Evolutionary conservation across 805 yeast species (phyloP).

Genomic region (Myxozyma udenii): DNA sequence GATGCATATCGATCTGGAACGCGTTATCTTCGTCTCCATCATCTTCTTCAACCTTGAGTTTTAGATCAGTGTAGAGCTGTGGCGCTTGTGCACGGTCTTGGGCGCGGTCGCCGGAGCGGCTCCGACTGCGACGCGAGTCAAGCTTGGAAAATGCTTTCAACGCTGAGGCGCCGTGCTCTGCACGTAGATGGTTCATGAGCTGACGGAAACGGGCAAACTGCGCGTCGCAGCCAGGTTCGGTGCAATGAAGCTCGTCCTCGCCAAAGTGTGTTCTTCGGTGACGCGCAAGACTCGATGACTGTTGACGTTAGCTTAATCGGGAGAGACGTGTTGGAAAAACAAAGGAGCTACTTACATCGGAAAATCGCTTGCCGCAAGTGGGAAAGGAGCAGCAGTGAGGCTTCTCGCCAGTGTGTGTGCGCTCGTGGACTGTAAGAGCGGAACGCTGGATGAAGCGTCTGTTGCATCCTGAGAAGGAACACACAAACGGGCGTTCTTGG

Average conservation of each 20-base stretch:
- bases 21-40: not conserved
- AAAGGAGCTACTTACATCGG: constrained; percentile 42
- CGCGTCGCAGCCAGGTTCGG: constrained; percentile 2
- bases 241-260: constrained; percentile 7
- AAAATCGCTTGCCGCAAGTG: constrained; percentile 76
- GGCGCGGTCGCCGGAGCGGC: not conserved
- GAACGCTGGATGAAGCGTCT: constrained; percentile 83
- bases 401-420: constrained; percentile 92
- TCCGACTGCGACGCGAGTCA: not conserved
- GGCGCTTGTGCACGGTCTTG: no score
- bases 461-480: constrained; percentile 65
- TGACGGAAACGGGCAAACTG: constrained; percentile 4
- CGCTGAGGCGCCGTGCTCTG: not conserved
- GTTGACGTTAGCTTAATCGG: not conserved
- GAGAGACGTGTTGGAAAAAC: not conserved
- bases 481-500: constrained; percentile 65
- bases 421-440: constrained; percentile 71
- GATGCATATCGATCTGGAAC: not conserved
- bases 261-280: constrained; percentile 64
- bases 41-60: not conserved
- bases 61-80: no score
- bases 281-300: constrained; percentile 58
- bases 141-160: not conserved
- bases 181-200: constrained; percentile 1
- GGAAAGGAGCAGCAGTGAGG: constrained; percentile 83